These are phyloP conservation scores for Aspergillus bertholletiae DNA, from an alignment of 495 filamentous ascomycete species.

Conservation along the genomic window DNA sequence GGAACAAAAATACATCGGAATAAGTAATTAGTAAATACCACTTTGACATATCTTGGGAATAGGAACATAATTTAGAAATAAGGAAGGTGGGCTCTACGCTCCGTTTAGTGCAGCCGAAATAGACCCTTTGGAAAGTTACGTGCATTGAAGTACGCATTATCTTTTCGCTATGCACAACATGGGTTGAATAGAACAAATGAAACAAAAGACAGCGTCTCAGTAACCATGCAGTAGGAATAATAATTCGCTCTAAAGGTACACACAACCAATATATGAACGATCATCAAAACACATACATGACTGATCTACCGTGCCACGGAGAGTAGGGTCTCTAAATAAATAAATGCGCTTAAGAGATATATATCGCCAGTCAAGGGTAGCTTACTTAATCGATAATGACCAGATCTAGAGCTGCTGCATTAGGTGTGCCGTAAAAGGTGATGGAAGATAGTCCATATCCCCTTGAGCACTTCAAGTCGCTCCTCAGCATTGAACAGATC, in stretches of 20 bases:
- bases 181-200: background rate
- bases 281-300: too few relatives aligned
- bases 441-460: conserved; percentile 73
- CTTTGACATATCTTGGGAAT: too few relatives aligned
- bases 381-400: background rate
- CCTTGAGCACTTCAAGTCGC: conserved; percentile 64
- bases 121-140: too few relatives aligned
- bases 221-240: background rate
- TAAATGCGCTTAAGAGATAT: too few relatives aligned
- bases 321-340: background rate
- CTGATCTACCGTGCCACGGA: too few relatives aligned
- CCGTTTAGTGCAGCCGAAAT: too few relatives aligned
- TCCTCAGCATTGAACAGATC: conserved; percentile 69
- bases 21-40: too few relatives aligned
- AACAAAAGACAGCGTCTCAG: background rate
- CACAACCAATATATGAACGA: too few relatives aligned
- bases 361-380: background rate
- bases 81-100: too few relatives aligned
- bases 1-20: too few relatives aligned
- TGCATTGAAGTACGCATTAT: too few relatives aligned
- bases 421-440: conserved; percentile 57
- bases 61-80: too few relatives aligned
- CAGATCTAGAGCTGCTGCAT: background rate
- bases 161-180: background rate
- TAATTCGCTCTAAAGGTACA: background rate